A percentile compares a stretch with the other conserved stretches of the same genome.
Conservation (phyloP, 176 grass and related monocot species). For the Miscanthus lutarioriparius region DNA sequence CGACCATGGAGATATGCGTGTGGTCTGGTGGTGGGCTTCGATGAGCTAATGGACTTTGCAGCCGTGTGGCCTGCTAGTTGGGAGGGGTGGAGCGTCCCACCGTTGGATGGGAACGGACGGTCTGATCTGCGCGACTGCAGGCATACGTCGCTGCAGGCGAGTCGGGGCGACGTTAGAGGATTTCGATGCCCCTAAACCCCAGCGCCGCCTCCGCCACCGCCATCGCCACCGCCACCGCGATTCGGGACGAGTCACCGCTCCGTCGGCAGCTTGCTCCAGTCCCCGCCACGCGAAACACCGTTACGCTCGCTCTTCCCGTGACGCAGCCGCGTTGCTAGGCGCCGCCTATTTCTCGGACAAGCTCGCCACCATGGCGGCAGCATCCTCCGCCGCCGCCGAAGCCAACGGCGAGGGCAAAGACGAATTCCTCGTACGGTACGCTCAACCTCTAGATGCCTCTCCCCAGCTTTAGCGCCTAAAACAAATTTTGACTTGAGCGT, state of each 20-base stretch:
- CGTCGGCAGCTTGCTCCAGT: not conserved
- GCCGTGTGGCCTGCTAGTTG: too few relatives aligned
- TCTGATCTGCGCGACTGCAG: too few relatives aligned
- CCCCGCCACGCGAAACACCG: not conserved
- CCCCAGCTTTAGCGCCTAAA: not conserved
- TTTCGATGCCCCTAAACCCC: too few relatives aligned
- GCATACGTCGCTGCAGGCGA: too few relatives aligned
- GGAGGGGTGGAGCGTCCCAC: too few relatives aligned
- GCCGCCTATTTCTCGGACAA: constrained; percentile 33
- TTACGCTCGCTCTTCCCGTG: not conserved
- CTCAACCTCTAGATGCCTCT: not conserved
- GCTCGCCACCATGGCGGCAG: not conserved
- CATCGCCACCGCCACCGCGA: not conserved
- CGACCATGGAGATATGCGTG: too few relatives aligned
- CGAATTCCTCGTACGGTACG: constrained; percentile 15
- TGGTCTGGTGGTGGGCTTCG: too few relatives aligned
- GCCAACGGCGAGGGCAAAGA: not conserved
- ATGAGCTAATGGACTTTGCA: too few relatives aligned
- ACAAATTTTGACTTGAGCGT: not conserved
- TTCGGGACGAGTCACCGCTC: not conserved
- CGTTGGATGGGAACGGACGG: too few relatives aligned
- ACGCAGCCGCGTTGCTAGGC: not conserved
- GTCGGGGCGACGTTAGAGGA: too few relatives aligned
- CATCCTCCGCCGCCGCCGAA: not conserved
- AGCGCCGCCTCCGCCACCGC: constrained; percentile 5